These are phyloP conservation scores for Ogataea haglerorum DNA, from an alignment of 805 yeast species.

Conservation along the genomic window DNA sequence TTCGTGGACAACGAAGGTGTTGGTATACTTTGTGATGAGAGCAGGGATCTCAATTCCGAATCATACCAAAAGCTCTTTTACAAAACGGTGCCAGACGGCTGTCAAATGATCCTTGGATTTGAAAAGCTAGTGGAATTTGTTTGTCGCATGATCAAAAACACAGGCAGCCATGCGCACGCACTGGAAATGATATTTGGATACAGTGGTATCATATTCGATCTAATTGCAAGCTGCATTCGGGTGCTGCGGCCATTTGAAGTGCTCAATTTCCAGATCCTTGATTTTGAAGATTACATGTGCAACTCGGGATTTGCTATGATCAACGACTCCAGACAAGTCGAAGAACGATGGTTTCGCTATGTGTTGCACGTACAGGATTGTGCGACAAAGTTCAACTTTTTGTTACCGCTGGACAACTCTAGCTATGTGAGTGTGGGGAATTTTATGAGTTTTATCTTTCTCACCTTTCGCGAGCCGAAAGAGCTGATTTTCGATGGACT, in stretches of 20 bases:
- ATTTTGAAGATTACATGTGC: slow-evolving; percentile 15
- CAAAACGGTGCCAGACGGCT: neutral
- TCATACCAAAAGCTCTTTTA: slow-evolving; percentile 4
- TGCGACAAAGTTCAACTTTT: slow-evolving; percentile 19
- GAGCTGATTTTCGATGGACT: slow-evolving; percentile 19
- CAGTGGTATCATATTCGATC: slow-evolving; percentile 1
- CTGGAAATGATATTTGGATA: slow-evolving; percentile 6
- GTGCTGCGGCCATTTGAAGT: slow-evolving; percentile 16
- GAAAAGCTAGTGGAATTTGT: slow-evolving; percentile 8
- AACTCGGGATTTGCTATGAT: slow-evolving; percentile 15
- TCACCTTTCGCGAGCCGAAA: slow-evolving; percentile 16
- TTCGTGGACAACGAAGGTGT: neutral
- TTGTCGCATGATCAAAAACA: slow-evolving; percentile 7
- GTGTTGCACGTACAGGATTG: slow-evolving; percentile 20
- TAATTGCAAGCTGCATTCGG: slow-evolving; percentile 4
- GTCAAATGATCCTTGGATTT: slow-evolving; percentile 10
- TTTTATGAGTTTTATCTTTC: slow-evolving; percentile 17
- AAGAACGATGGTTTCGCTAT: slow-evolving; percentile 15
- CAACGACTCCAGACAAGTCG: slow-evolving; percentile 7
- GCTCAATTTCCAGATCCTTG: slow-evolving; percentile 18
- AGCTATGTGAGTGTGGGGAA: slow-evolving; percentile 11
- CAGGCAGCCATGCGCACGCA: neutral
- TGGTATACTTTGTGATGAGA: neutral
- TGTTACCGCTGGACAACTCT: slow-evolving; percentile 18
- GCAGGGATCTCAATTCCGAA: neutral